Evolutionary conservation across 2,329 filamentous ascomycete species (phyloP).

Genomic region (Aspergillus melleus): DNA sequence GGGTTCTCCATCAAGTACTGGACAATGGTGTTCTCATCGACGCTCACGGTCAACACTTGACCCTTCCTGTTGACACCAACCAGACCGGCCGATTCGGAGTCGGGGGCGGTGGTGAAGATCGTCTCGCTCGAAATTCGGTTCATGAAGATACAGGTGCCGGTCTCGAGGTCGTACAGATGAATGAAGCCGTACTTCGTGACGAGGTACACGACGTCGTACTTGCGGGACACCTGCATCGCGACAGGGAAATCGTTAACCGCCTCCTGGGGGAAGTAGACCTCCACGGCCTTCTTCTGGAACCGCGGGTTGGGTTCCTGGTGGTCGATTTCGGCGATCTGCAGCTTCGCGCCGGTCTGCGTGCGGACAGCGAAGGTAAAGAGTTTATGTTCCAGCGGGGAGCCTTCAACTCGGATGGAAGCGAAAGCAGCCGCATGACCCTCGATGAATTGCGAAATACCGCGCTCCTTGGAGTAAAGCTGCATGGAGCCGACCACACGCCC

Average conservation of each 20-base stretch:
- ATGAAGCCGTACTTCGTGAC: slow-evolving; percentile 99
- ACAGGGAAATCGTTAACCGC: slow-evolving; percentile 97
- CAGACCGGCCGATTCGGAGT: slow-evolving; percentile 81
- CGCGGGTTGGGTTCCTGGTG: slow-evolving; percentile 83
- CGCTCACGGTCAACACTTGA: slow-evolving; percentile 89
- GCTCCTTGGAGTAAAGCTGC: slow-evolving; percentile 95
- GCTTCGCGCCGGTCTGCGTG: slow-evolving; percentile 83
- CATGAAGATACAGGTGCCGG: slow-evolving; percentile 95
- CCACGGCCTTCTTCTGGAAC: slow-evolving; percentile 94
- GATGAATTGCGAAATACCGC: slow-evolving; percentile 95
- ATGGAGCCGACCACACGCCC: slow-evolving; percentile 93
- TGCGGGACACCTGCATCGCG: slow-evolving; percentile 93
- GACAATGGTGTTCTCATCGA: slow-evolving; percentile 88
- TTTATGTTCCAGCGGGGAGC: slow-evolving; percentile 86
- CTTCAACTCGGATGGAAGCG: slow-evolving; percentile 83
- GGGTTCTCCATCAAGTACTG: slow-evolving; percentile 96
- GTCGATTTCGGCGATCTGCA: slow-evolving; percentile 97
- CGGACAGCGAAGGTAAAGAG: slow-evolving; percentile 96
- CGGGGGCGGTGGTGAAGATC: slow-evolving; percentile 90
- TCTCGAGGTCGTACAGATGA: slow-evolving; percentile 96
- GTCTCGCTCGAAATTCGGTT: slow-evolving; percentile 99
- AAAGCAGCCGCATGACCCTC: slow-evolving; percentile 97
- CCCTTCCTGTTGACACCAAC: slow-evolving; percentile 97
- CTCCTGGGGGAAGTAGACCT: slow-evolving; percentile 96
- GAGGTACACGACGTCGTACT: slow-evolving; percentile 95